These are phyloP conservation scores for Hamamelis virginiana DNA, from an alignment of 164 flowering plant genomes.

Conservation along the genomic window DNA sequence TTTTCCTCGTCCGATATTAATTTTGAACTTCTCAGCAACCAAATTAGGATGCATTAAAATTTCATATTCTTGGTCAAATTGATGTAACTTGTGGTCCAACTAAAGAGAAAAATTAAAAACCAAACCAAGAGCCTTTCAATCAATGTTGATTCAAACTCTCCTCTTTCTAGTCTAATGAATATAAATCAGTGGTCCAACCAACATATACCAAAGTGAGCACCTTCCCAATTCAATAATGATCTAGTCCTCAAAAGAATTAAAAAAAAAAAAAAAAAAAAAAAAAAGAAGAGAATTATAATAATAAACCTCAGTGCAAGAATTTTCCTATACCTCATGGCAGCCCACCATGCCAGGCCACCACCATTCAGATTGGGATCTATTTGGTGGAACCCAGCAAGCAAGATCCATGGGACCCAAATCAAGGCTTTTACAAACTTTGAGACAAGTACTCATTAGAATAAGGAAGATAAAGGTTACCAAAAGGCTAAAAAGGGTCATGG, in stretches of 20 bases:
- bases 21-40: not conserved
- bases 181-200: not conserved
- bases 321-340: not conserved
- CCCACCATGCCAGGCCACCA: not conserved
- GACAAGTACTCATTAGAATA: slow-evolving; percentile 14
- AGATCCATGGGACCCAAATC: slow-evolving; percentile 27
- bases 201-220: not conserved
- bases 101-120: not conserved
- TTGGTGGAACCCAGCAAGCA: slow-evolving; percentile 17
- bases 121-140: not conserved
- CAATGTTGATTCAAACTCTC: not conserved
- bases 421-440: slow-evolving; percentile 34
- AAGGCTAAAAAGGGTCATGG: slow-evolving; percentile 8
- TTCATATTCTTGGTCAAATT: not conserved
- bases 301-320: not conserved
- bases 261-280: too few relatives aligned
- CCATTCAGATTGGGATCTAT: slow-evolving; percentile 4
- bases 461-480: slow-evolving; percentile 2
- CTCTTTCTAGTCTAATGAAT: not conserved
- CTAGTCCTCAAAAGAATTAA: not conserved
- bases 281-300: not conserved
- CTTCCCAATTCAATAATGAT: not conserved
- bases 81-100: not conserved
- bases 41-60: too few relatives aligned
- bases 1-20: too few relatives aligned